Evolutionary conservation across 768 basidiomycete genomes (phyloP), one percentile per base, ranked within the genome.

Genomic region (Rhizopogon roseolus): DNA sequence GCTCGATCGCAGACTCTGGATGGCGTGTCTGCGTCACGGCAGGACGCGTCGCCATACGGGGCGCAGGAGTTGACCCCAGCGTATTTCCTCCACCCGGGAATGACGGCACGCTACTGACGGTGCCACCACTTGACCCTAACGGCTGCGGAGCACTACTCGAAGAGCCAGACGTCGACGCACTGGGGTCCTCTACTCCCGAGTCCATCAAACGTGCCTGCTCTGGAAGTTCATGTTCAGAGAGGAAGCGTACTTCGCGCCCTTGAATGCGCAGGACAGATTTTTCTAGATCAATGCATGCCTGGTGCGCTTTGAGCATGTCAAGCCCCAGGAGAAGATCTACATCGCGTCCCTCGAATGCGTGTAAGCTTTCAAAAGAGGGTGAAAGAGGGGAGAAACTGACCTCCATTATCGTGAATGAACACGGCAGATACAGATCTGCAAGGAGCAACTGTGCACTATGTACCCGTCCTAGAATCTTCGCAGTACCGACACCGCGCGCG

Each of bases 281-380:
- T 61, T 86, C 78, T 22, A 99, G 81, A 70, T 99, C 97, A 67
- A 99, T 98, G 64, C 86, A 90, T 5, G 94, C 96, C 65, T 97
- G 94, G 67, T 98, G 91, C 0, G 94, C 90, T 70, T 93, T 98
- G 56, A 98, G 82, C 97, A 98, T 98, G 77, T 99, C 97, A n/a
- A 99, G 80, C 6, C 97, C 97, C 40, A 99, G 86, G 3, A 99
- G 76, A n/a, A 99, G 83, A 64, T 98, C 96, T 43, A 98, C 93
- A 54, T 90, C 86, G 32, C 86, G 82, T 37, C 94, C 94, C 90
- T 93, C 54, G 19, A 25, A 13, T 42, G 41, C 22, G 29, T 25
- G 25, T 41, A n/a, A 42, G 28, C 38, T 32, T 25, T 22, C 34
- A 50, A 38, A 22, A 22, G 22, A 22, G 3, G 22, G 6, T 32